Base-by-base conservation (phyloP, 2,329 filamentous ascomycete genomes). In the Ceratocystis diversiconidia region DNA sequence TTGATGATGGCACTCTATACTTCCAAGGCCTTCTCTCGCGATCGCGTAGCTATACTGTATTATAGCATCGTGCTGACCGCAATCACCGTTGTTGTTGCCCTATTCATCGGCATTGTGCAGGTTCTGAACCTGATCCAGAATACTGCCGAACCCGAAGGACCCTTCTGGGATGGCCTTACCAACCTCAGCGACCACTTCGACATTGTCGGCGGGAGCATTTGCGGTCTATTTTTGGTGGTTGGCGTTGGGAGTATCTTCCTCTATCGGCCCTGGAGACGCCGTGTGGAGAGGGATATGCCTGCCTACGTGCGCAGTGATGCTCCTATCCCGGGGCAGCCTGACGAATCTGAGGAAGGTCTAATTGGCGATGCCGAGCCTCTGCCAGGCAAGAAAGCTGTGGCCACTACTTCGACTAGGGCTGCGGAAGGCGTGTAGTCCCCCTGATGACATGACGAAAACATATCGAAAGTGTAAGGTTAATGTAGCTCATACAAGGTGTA, bases 1-100 rank as follows among this genome's bases (percentile, higher is more conserved):
- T 80, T 96, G 22, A 97, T 97, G 92, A 92, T 96, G 84, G 86
- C 88, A 0, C 79, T 97, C 0, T 97, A 99, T 75, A 91, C 92
- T 0, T 88, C 87, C 48, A 89, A 83, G 68, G 79, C 87, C 36
- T 86, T 95, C 60, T 85, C 89, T 0, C 80, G 88, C 66, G 92
- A 97, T 71, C 82, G 82, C 0, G 84, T 97, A n/a, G 91, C 92
- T 0, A 92, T 96, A 60, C 77, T 96, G 0, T 97, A 97, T 76
- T 97, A 96, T 76, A 95, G 90, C 12, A 88, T 92, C 70, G 88
- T 95, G 0, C 80, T 96, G 32, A 96, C 90, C 0, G 84, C 82
- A 2, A 83, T 96, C 63, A 96, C 91, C 0, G 88, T 96, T 28
- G 76, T 88, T 3, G 90, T 95, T 0, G 90, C 91, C 1, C 82